phyloP scores from a whole-genome alignment of 768 basidiomycete genomes.

The Asterophora parasitica region DNA sequence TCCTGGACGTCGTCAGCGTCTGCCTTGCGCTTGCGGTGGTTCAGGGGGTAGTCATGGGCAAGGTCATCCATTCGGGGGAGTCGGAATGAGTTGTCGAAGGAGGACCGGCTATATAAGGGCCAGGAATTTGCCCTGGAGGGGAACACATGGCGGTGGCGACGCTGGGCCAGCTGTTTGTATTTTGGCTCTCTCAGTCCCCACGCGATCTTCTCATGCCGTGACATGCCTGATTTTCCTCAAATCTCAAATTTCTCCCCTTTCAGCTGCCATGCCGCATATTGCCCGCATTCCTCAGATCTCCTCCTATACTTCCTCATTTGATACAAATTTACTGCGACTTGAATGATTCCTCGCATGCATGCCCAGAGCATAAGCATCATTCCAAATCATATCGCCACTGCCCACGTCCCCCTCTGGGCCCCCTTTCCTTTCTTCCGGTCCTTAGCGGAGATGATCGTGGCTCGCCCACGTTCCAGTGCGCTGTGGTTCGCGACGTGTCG shows the following conservation, averaged over 20 bases:
- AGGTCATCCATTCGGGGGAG: constrained; percentile 54
- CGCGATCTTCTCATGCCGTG: constrained; percentile 32
- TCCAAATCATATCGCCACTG: constrained; percentile 14
- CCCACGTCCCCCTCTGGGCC: constrained; percentile 6
- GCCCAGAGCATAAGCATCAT: constrained; percentile 12
- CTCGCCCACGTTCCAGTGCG: no score
- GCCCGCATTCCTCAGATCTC: constrained; percentile 11
- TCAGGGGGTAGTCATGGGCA: constrained; percentile 44
- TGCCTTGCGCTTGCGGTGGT: constrained; percentile 68
- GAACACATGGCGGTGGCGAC: constrained; percentile 37
- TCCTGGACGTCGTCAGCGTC: constrained; percentile 43
- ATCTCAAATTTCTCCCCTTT: constrained; percentile 13
- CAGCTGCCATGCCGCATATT: constrained; percentile 18
- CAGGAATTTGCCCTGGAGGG: not conserved
- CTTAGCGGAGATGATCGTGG: constrained; percentile 33
- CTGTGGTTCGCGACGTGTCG: no score
- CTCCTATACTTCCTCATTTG: constrained; percentile 7
- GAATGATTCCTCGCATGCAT: constrained; percentile 15
- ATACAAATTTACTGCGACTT: constrained; percentile 7
- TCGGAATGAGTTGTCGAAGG: constrained; percentile 15
- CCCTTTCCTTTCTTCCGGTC: constrained; percentile 11
- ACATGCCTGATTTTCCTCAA: constrained; percentile 27
- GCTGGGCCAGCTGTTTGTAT: constrained; percentile 9
- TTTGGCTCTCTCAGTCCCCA: constrained; percentile 17
- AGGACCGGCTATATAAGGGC: constrained; percentile 28